These are phyloP conservation scores for Rhododendron mucronatum DNA, from an alignment of 148 eudicot genomes.

Conservation along the genomic window DNA sequence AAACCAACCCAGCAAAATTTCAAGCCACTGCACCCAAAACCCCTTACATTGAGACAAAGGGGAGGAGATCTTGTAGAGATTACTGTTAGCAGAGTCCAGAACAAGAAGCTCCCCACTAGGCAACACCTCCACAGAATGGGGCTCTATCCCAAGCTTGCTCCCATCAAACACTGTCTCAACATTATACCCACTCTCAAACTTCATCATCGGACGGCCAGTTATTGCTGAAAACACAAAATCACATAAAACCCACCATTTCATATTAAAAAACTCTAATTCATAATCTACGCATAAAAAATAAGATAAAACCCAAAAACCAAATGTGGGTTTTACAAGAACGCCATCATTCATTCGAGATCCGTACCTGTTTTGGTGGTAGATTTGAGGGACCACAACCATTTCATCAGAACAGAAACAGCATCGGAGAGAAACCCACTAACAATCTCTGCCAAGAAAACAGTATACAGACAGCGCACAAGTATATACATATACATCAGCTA, in stretches of 20 bases:
- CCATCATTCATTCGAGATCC: constrained; percentile 12
- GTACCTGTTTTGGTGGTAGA: constrained; percentile 79
- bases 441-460: constrained; percentile 48
- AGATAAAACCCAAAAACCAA: background rate
- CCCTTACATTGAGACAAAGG: constrained; percentile 84
- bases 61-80: constrained; percentile 86
- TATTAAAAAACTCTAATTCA: constrained; percentile 2
- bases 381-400: constrained; percentile 86
- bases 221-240: constrained; percentile 43
- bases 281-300: constrained; percentile 4
- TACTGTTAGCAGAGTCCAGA: constrained; percentile 88
- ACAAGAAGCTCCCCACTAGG: constrained; percentile 89
- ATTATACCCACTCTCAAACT: constrained; percentile 87
- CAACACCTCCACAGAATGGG: constrained; percentile 67
- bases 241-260: constrained; percentile 16
- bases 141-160: constrained; percentile 96
- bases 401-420: constrained; percentile 59
- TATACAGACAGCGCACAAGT: background rate
- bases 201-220: constrained; percentile 82
- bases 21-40: background rate
- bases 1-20: background rate
- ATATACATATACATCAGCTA: background rate
- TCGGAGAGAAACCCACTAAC: constrained; percentile 75
- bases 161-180: constrained; percentile 99
- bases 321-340: background rate